Evolutionary conservation across 169 alveolate genomes (phyloP).

Genomic region (Eimeria falciformis): DNA sequence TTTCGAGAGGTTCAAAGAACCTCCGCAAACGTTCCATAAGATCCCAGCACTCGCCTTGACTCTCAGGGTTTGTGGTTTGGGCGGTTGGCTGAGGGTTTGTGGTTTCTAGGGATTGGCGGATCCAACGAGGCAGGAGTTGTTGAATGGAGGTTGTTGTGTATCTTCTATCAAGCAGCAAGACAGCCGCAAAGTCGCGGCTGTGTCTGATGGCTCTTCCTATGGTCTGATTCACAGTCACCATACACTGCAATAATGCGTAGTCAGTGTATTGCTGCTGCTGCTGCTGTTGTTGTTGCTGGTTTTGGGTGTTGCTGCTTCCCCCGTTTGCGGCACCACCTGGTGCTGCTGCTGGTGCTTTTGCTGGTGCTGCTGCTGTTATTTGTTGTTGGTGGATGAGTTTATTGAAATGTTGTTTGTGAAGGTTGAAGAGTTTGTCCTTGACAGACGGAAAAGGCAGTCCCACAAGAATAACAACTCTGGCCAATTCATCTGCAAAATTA

Average conservation of each 20-base stretch:
- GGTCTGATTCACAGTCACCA: conserved; percentile 96
- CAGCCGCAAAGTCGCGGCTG: conserved; percentile 94
- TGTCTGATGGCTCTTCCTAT: conserved; percentile 98
- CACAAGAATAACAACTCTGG: conserved; percentile 94
- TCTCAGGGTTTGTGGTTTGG: neutral
- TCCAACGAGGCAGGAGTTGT: conserved; percentile 83
- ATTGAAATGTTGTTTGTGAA: conserved; percentile 32
- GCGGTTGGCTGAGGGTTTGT: neutral
- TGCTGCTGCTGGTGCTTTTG: neutral
- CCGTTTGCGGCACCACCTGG: neutral
- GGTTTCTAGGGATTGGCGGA: conserved; percentile 70
- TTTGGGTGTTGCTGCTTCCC: neutral
- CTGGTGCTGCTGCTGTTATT: neutral
- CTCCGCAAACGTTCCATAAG: neutral
- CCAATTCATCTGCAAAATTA: conserved; percentile 95
- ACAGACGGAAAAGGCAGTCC: conserved; percentile 96
- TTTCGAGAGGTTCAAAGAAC: conserved; percentile 38
- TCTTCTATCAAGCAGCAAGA: conserved; percentile 94
- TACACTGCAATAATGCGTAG: conserved; percentile 84
- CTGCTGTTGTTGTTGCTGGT: conserved; percentile 30
- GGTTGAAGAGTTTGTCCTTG: conserved; percentile 37
- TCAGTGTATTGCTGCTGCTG: conserved; percentile 16
- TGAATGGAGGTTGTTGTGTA: conserved; percentile 76
- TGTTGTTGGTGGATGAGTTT: neutral
- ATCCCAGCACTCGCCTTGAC: neutral